A percentile compares a stretch with the other conserved stretches of the same genome.
These are phyloP conservation scores for Xylaria sp. DNA, from an alignment of 2,329 filamentous ascomycete species.

Conservation along the genomic window DNA sequence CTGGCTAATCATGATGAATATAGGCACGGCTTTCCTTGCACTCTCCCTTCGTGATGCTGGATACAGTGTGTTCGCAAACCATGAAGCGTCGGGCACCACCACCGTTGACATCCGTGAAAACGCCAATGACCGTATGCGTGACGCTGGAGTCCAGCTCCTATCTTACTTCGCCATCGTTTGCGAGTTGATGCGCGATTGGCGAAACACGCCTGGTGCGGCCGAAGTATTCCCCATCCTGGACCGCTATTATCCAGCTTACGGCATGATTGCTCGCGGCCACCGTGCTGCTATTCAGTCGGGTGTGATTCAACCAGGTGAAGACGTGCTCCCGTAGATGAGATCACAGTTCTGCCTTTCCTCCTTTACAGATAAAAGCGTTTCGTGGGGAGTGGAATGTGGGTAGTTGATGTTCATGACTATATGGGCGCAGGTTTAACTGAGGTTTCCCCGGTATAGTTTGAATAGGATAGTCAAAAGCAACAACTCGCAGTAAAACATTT, in stretches of 20 bases:
- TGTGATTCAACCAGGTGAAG: conserved; percentile 67
- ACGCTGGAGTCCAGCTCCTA: conserved; percentile 73
- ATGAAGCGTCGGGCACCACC: conserved; percentile 76
- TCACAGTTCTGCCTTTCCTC: background rate
- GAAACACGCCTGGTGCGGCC: conserved; percentile 62
- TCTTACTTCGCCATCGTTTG: conserved; percentile 71
- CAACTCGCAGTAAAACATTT: too few relatives aligned
- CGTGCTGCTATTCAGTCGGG: conserved; percentile 70
- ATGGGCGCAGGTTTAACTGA: too few relatives aligned
- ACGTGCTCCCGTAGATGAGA: conserved; percentile 28
- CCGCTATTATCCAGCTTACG: conserved; percentile 73
- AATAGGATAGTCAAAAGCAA: too few relatives aligned
- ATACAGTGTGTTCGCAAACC: conserved; percentile 79
- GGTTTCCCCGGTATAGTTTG: too few relatives aligned
- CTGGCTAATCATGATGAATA: background rate
- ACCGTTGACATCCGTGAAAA: conserved; percentile 69
- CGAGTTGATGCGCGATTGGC: conserved; percentile 79
- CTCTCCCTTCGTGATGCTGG: conserved; percentile 77
- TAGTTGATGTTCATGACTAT: too few relatives aligned
- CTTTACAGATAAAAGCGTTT: too few relatives aligned
- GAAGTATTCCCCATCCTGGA: conserved; percentile 73
- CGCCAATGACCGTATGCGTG: conserved; percentile 74
- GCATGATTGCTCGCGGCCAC: conserved; percentile 70
- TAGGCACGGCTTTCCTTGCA: conserved; percentile 75
- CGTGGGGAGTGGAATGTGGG: too few relatives aligned